A percentile compares a stretch with the other conserved stretches of the same genome.
These are phyloP conservation scores for Neurospora sp. DNA, from an alignment of 495 filamentous ascomycete genomes.

Conservation along the genomic window DNA sequence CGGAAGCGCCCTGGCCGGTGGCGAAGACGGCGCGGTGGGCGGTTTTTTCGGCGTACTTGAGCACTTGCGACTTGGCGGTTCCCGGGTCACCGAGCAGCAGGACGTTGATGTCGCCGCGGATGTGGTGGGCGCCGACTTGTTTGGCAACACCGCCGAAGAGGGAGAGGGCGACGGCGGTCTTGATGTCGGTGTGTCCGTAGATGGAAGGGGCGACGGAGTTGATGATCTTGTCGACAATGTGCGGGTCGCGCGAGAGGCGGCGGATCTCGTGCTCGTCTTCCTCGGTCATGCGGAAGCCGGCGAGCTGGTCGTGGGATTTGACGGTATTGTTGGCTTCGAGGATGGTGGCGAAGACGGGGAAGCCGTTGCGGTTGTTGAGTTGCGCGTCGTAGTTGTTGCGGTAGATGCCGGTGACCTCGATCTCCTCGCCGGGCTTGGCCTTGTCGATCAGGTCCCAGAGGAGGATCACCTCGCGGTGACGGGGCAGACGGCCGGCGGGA, in stretches of 20 bases:
- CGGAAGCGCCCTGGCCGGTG: slow-evolving; percentile 92
- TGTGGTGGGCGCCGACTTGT: slow-evolving; percentile 74
- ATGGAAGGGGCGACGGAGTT: slow-evolving; percentile 94
- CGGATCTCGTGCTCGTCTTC: slow-evolving; percentile 93
- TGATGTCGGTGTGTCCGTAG: slow-evolving; percentile 95
- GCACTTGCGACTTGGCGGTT: slow-evolving; percentile 95
- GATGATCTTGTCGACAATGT: slow-evolving; percentile 91
- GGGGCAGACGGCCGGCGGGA: slow-evolving; percentile 87
- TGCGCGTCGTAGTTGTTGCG: slow-evolving; percentile 97
- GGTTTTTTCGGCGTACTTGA: slow-evolving; percentile 97
- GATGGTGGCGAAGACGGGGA: slow-evolving; percentile 96
- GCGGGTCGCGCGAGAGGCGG: slow-evolving; percentile 72
- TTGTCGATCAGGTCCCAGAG: slow-evolving; percentile 96
- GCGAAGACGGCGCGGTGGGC: slow-evolving; percentile 97
- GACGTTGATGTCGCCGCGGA: slow-evolving; percentile 97
- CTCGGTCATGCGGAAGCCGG: slow-evolving; percentile 92
- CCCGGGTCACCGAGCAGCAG: slow-evolving; percentile 95
- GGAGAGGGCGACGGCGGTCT: slow-evolving; percentile 89
- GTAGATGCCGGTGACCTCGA: slow-evolving; percentile 95
- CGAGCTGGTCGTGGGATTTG: slow-evolving; percentile 95
- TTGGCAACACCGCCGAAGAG: slow-evolving; percentile 95
- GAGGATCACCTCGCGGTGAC: slow-evolving; percentile 90
- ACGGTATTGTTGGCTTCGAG: slow-evolving; percentile 95
- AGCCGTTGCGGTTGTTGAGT: slow-evolving; percentile 97
- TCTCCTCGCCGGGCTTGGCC: slow-evolving; percentile 95